Evolutionary conservation across 2,329 filamentous ascomycete species (phyloP).

Genomic region (Tympanopsis confertula): DNA sequence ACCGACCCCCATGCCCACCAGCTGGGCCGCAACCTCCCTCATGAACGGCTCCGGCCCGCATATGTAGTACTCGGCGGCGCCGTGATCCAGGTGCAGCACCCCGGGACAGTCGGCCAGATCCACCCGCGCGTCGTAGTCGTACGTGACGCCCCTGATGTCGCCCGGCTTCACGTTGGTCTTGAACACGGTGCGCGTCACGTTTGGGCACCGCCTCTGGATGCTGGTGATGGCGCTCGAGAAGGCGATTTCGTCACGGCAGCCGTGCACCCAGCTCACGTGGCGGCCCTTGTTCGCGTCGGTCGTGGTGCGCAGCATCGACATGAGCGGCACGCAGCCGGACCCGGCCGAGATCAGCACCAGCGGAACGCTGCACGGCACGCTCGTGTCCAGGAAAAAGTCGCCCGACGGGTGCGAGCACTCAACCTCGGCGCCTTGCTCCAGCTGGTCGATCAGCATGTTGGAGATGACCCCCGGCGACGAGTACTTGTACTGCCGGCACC

Average conservation of each 20-base stretch:
- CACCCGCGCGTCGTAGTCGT: slow-evolving; percentile 45
- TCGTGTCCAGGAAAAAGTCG: slow-evolving; percentile 48
- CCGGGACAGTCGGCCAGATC: slow-evolving; percentile 38
- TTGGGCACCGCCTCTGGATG: slow-evolving; percentile 31
- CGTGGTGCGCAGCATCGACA: slow-evolving; percentile 51
- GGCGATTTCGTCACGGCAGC: slow-evolving; percentile 35
- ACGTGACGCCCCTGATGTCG: slow-evolving; percentile 39
- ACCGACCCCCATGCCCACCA: slow-evolving; percentile 43
- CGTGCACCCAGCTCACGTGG: slow-evolving; percentile 53
- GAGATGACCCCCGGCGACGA: slow-evolving; percentile 35
- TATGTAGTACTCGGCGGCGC: slow-evolving; percentile 52
- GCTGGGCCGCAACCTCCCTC: slow-evolving; percentile 38
- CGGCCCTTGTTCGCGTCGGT: slow-evolving; percentile 19
- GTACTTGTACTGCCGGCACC: slow-evolving; percentile 18
- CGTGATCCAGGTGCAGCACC: slow-evolving; percentile 42
- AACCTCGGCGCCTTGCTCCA: slow-evolving; percentile 36
- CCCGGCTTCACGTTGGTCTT: no score
- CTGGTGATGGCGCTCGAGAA: slow-evolving; percentile 19
- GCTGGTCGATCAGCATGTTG: slow-evolving; percentile 35
- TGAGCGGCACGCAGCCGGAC: slow-evolving; percentile 56
- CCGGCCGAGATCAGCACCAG: slow-evolving; percentile 58
- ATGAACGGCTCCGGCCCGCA: slow-evolving; percentile 66
- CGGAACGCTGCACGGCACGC: slow-evolving; percentile 30
- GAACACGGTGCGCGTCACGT: slow-evolving; percentile 18
- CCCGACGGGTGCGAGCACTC: slow-evolving; percentile 43